Conservation (phyloP, 108 stramenopile genomes). For the Nitzschia inconspicua region DNA sequence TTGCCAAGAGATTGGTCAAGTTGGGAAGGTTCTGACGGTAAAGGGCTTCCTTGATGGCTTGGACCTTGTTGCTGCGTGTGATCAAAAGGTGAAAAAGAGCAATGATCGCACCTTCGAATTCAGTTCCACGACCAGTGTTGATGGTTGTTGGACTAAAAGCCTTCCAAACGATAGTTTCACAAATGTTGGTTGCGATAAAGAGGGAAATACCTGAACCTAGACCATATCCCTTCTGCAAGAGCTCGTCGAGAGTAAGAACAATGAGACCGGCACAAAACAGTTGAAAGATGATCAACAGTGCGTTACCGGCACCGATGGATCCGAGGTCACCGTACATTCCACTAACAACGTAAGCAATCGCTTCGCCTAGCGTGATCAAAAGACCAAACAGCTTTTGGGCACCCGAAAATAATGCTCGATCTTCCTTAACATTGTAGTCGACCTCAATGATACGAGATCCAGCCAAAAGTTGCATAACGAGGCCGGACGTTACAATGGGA, state of each 20-base stretch:
- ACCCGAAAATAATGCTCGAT: slow-evolving; percentile 95
- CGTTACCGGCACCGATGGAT: slow-evolving; percentile 96
- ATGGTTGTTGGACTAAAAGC: slow-evolving; percentile 98
- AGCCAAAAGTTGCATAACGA: slow-evolving; percentile 95
- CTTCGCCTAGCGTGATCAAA: slow-evolving; percentile 97
- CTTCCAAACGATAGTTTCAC: slow-evolving; percentile 99
- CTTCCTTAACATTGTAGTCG: slow-evolving; percentile 98
- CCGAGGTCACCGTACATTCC: slow-evolving; percentile 98
- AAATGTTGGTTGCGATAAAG: slow-evolving; percentile 99
- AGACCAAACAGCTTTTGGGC: slow-evolving; percentile 99
- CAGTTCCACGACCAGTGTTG: slow-evolving; percentile 98
- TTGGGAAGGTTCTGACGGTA: slow-evolving; percentile 98
- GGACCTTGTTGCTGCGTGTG: slow-evolving; percentile 93
- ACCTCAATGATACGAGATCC: slow-evolving; percentile 98
- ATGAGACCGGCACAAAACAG: slow-evolving; percentile 97
- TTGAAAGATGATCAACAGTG: slow-evolving; percentile 96
- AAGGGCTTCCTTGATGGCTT: slow-evolving; percentile 93
- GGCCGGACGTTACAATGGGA: slow-evolving; percentile 94
- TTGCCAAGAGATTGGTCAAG: slow-evolving; percentile 95
- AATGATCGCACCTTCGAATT: slow-evolving; percentile 99
- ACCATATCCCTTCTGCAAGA: slow-evolving; percentile 99
- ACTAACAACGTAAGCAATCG: slow-evolving; percentile 97
- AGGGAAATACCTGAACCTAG: slow-evolving; percentile 97
- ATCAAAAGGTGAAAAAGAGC: slow-evolving; percentile 97
- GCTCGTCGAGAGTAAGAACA: slow-evolving; percentile 98